phyloP scores from a whole-genome alignment of 2,329 filamentous ascomycete species.

The Fusarium solani-melongenae region DNA sequence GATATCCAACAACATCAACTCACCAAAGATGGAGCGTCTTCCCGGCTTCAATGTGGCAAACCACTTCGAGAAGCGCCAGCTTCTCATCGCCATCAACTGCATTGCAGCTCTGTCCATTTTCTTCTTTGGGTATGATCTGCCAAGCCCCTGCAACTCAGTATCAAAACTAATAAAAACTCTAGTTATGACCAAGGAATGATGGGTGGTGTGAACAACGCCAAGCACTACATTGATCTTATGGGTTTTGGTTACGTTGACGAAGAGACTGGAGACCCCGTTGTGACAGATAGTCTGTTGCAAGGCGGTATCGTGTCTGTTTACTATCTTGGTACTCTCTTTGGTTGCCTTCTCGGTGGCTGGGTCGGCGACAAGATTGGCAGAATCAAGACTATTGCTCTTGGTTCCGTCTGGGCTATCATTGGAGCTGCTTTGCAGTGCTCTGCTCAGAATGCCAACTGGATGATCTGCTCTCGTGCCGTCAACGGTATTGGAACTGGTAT shows the following conservation, averaged over 20 bases:
- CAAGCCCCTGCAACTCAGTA: not conserved
- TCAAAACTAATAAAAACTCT: not conserved
- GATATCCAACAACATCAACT: not conserved
- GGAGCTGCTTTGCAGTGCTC: conserved; percentile 27
- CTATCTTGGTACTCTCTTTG: conserved; percentile 39
- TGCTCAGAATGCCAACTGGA: conserved; percentile 35
- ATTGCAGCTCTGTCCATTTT: conserved; percentile 39
- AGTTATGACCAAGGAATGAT: conserved; percentile 36
- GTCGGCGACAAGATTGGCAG: conserved; percentile 32
- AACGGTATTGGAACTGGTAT: conserved; percentile 70
- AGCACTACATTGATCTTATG: conserved; percentile 36
- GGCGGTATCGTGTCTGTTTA: conserved; percentile 40
- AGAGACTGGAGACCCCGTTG: conserved; percentile 25
- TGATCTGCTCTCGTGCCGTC: conserved; percentile 47
- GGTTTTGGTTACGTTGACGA: conserved; percentile 38
- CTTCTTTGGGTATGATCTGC: conserved; percentile 38
- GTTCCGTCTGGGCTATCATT: conserved; percentile 23
- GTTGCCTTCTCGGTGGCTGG: conserved; percentile 34
- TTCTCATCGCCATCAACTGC: conserved; percentile 40
- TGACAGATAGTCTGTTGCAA: conserved; percentile 34
- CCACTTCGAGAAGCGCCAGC: conserved; percentile 38
- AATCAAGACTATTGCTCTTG: conserved; percentile 35
- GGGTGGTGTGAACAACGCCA: conserved; percentile 35
- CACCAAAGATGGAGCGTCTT: conserved; percentile 23
- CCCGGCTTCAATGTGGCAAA: conserved; percentile 32